Percentiles rank a stretch among this genome's conserved stretches.
These are phyloP conservation scores for Erythrobasidium hasegawianum DNA, from an alignment of 1,284 basidiomycete genomes.

Conservation along the genomic window DNA sequence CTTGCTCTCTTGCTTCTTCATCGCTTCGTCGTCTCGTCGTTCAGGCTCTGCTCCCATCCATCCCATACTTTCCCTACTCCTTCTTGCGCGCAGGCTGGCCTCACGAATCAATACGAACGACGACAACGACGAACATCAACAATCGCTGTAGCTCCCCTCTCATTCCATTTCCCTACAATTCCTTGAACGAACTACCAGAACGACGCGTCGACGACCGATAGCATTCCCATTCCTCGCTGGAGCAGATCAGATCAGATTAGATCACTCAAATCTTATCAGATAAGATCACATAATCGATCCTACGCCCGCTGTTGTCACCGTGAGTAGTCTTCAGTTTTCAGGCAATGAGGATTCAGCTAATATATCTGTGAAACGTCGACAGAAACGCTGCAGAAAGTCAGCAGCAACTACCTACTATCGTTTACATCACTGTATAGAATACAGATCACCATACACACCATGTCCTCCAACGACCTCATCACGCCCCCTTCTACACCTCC, in stretches of 20 bases:
- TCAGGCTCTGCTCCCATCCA: too few species aligned
- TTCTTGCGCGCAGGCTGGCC: slow-evolving; percentile 3
- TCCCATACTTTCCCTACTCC: not conserved
- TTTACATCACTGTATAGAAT: slow-evolving; percentile 4
- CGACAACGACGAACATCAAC: too few species aligned
- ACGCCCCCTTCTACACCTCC: not conserved
- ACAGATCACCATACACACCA: too few species aligned
- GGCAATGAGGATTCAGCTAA: not conserved
- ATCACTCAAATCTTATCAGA: too few species aligned
- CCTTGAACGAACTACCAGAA: too few species aligned
- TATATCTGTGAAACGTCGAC: not conserved
- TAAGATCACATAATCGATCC: not conserved
- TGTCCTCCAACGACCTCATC: slow-evolving; percentile 1
- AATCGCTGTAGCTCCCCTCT: not conserved
- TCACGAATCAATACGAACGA: not conserved
- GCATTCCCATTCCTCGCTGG: too few species aligned
- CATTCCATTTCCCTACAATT: too few species aligned
- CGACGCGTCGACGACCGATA: too few species aligned
- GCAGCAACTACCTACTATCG: slow-evolving; percentile 4
- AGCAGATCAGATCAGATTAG: not conserved
- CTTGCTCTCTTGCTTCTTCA: too few species aligned
- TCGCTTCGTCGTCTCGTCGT: too few species aligned
- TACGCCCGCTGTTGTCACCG: too few species aligned
- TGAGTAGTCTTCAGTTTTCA: too few species aligned
- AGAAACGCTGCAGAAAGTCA: not conserved